Conservation (phyloP, 441 rosid species). For the Capsella rubella region DNA sequence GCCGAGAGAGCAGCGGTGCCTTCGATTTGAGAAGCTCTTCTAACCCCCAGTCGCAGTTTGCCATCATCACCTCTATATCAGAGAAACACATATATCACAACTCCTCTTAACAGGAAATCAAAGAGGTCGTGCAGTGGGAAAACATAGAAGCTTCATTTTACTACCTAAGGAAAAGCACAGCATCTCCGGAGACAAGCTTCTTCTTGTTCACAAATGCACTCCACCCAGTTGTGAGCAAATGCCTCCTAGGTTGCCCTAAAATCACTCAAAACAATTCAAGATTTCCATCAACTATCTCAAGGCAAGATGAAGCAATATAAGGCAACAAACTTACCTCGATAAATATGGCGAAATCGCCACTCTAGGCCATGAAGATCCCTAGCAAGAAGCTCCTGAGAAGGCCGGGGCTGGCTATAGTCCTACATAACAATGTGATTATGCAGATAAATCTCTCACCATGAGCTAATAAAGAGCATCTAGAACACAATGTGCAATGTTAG, state of each 20-base stretch:
- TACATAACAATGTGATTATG: slow-evolving; percentile 40
- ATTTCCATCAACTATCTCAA: neutral
- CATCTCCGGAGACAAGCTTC: slow-evolving; percentile 98
- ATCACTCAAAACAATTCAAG: slow-evolving; percentile 28
- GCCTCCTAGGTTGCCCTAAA: slow-evolving; percentile 96
- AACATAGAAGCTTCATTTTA: neutral
- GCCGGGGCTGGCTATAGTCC: slow-evolving; percentile 95
- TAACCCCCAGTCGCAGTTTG: slow-evolving; percentile 81
- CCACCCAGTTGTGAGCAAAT: slow-evolving; percentile 98
- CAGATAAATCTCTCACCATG: neutral
- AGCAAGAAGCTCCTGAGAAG: slow-evolving; percentile 95
- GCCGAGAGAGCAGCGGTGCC: slow-evolving; percentile 55
- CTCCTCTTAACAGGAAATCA: neutral
- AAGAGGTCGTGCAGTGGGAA: neutral
- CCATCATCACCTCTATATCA: slow-evolving; percentile 87
- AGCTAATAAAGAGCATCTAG: slow-evolving; percentile 10
- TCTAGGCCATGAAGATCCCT: slow-evolving; percentile 92
- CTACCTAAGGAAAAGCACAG: slow-evolving; percentile 96
- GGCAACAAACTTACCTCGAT: slow-evolving; percentile 55
- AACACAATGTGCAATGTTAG: slow-evolving; percentile 3
- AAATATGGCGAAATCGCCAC: slow-evolving; percentile 96
- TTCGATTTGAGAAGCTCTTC: slow-evolving; percentile 89
- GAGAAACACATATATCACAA: slow-evolving; percentile 26
- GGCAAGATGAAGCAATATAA: slow-evolving; percentile 2
- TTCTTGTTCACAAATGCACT: slow-evolving; percentile 97